Conservation (phyloP, 306 rosid genomes). For the Acmispon strigosus region DNA sequence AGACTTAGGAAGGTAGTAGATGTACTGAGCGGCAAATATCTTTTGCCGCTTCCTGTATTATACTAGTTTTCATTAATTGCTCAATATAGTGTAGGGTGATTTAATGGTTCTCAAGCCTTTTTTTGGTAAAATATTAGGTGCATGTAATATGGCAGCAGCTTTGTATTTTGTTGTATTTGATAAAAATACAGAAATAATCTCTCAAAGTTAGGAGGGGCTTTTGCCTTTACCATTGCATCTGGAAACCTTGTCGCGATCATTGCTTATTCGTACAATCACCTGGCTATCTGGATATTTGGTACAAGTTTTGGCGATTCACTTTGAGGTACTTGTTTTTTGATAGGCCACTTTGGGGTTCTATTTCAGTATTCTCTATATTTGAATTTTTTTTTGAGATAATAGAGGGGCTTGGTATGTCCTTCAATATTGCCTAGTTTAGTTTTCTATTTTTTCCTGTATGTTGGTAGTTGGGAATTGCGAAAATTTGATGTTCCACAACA, state of each 20-base stretch:
- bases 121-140: conserved; percentile 62
- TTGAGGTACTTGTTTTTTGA: too few species aligned
- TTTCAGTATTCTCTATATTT: not conserved
- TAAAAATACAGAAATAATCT: conserved; percentile 74
- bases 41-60: conserved; percentile 58
- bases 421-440: too few species aligned
- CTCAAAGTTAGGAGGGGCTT: conserved; percentile 40
- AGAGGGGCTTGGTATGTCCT: not conserved
- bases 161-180: conserved; percentile 72
- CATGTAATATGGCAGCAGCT: conserved; percentile 69
- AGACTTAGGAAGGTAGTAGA: conserved; percentile 70
- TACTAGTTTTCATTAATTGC: conserved; percentile 57
- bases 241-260: not conserved
- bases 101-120: conserved; percentile 41
- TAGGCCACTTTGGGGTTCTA: not conserved
- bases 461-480: too few species aligned
- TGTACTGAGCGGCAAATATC: conserved; percentile 45
- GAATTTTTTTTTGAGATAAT: not conserved
- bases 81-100: conserved; percentile 52
- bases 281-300: not conserved
- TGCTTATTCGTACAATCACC: not conserved
- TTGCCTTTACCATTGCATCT: conserved; percentile 29
- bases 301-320: not conserved
- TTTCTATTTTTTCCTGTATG: too few species aligned
- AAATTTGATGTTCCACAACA: too few species aligned